Conservation (phyloP, 257 asterid genomes). For the Solanum peruvianum region DNA sequence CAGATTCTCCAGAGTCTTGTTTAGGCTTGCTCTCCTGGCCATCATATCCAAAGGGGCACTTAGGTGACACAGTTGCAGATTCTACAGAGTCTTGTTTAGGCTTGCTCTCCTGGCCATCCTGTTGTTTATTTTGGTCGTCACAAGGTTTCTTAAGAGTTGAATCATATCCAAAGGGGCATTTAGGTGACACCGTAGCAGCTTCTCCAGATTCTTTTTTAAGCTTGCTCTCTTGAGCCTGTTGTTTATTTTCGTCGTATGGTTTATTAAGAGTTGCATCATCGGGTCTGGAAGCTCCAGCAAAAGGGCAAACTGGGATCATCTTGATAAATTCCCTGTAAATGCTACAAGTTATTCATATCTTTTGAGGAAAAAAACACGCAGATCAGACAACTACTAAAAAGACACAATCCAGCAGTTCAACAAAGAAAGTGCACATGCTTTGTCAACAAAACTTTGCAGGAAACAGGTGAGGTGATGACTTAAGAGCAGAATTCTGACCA, state of each 20-base stretch:
- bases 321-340: constrained; percentile 8
- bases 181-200: constrained; percentile 14
- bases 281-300: constrained; percentile 64
- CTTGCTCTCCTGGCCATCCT: constrained; percentile 15
- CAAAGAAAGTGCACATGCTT: neutral
- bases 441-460: neutral
- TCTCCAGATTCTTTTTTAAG: neutral
- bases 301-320: constrained; percentile 96
- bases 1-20: constrained; percentile 16
- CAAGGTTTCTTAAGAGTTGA: constrained; percentile 19
- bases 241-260: constrained; percentile 41
- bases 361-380: neutral
- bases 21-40: constrained; percentile 28
- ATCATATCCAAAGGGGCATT: constrained; percentile 45
- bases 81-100: constrained; percentile 8
- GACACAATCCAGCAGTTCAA: neutral
- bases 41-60: constrained; percentile 63
- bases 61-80: constrained; percentile 18
- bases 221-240: constrained; percentile 17
- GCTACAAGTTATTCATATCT: neutral
- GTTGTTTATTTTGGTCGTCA: constrained; percentile 54
- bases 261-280: constrained; percentile 20
- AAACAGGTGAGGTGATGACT: neutral
- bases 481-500: neutral
- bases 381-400: neutral